Percentiles rank a stretch among this genome's conserved stretches.
Evolutionary conservation across 1,284 basidiomycete genomes (phyloP).

Genomic region (Microbotryum silenes-acaulis): DNA sequence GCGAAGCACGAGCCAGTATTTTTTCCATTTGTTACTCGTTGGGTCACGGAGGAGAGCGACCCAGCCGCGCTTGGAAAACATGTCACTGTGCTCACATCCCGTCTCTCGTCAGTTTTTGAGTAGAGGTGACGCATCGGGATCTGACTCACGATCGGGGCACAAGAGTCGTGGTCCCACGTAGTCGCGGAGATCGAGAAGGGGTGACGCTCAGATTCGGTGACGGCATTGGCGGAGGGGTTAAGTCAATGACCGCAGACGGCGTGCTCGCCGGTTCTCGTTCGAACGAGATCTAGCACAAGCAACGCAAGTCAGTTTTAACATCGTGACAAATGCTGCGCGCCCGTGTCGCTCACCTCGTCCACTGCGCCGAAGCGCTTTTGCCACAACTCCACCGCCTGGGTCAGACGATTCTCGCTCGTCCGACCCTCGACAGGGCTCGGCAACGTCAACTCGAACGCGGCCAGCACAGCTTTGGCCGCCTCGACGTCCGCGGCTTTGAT

Average conservation of each 20-base stretch:
- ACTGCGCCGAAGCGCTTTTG: slow-evolving; percentile 67
- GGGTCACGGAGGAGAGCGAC: slow-evolving; percentile 72
- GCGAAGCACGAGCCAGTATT: slow-evolving; percentile 77
- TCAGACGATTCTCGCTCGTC: slow-evolving; percentile 50
- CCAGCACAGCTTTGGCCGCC: slow-evolving; percentile 68
- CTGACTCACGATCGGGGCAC: slow-evolving; percentile 57
- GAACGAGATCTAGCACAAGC: slow-evolving; percentile 55
- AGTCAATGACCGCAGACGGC: slow-evolving; percentile 46
- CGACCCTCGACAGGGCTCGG: slow-evolving; percentile 45
- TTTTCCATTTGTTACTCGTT: slow-evolving; percentile 68
- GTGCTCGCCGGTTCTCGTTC: slow-evolving; percentile 53
- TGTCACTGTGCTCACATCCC: slow-evolving; percentile 51
- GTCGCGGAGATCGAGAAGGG: slow-evolving; percentile 48
- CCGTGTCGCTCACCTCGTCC: slow-evolving; percentile 53
- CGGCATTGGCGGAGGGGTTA: slow-evolving; percentile 39
- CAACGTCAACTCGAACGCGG: slow-evolving; percentile 36
- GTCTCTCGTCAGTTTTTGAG: neutral
- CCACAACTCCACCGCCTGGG: slow-evolving; percentile 66
- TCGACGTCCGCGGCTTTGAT: slow-evolving; percentile 76
- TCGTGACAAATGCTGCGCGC: neutral
- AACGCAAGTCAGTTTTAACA: neutral
- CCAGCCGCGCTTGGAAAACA: slow-evolving; percentile 73
- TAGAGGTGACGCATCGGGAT: no score
- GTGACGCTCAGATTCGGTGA: slow-evolving; percentile 43
- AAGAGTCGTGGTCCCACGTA: slow-evolving; percentile 62